These are phyloP conservation scores for Puya raimondii DNA, from an alignment of 176 grass and related monocot genomes.

Conservation along the genomic window DNA sequence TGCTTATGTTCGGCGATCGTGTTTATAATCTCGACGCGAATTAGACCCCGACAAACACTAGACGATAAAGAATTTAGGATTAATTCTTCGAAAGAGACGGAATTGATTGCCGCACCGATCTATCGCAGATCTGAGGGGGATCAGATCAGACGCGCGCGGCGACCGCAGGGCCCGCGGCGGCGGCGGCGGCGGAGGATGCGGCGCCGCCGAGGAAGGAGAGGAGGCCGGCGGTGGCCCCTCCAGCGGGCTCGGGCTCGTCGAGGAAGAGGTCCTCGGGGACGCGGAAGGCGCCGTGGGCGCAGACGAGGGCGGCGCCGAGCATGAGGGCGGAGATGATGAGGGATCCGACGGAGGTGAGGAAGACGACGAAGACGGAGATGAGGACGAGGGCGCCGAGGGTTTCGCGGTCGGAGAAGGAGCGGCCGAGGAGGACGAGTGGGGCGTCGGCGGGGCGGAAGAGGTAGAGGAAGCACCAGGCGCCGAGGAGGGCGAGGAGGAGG, in stretches of 20 bases:
- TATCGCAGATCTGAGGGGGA: neutral
- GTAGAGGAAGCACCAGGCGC: constrained; percentile 85
- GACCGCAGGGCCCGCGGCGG: neutral
- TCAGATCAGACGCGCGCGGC: constrained; percentile 15
- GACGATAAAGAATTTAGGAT: too few relatives aligned
- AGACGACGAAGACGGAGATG: constrained; percentile 52
- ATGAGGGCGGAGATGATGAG: constrained; percentile 78
- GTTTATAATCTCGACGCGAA: too few relatives aligned
- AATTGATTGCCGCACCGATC: neutral
- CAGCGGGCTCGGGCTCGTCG: constrained; percentile 42
- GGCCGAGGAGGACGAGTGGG: constrained; percentile 81
- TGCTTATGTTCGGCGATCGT: too few relatives aligned
- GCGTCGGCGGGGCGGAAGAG: constrained; percentile 74
- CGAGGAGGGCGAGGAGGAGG: constrained; percentile 55
- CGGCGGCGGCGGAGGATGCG: neutral
- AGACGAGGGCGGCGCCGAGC: constrained; percentile 46
- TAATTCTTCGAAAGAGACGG: too few relatives aligned
- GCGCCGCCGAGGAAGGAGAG: constrained; percentile 61
- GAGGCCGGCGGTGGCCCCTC: constrained; percentile 38
- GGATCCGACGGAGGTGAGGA: constrained; percentile 78
- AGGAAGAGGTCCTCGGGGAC: constrained; percentile 89
- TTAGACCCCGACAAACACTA: too few relatives aligned
- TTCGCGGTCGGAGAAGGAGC: constrained; percentile 78
- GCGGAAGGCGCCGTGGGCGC: constrained; percentile 59
- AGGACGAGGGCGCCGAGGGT: constrained; percentile 68